Evolutionary conservation across 768 basidiomycete genomes (phyloP), one percentile per base, ranked within the genome.

Genomic region (Suillus subluteus): DNA sequence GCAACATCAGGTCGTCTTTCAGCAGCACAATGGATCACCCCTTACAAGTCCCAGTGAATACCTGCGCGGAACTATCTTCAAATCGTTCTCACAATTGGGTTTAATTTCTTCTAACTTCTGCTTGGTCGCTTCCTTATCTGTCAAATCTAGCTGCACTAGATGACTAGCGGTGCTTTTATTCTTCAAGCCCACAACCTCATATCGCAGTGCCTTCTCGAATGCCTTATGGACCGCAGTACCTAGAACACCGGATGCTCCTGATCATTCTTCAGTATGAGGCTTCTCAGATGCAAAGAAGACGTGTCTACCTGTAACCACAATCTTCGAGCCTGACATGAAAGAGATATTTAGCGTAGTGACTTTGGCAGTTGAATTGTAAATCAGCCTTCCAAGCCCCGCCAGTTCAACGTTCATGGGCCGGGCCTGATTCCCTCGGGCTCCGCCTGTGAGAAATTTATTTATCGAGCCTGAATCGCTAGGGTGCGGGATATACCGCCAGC

Each of bases 11-110:
- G 95, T 54, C 96, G 82, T 67, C 97, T 81, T 79, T 99, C 96
- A 2, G 97, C 97, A 16, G 97, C 97, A 73, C 96, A 98, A 74
- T 99, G 97, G 18, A 99, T 88, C 46, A 98, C 88, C 88, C 91
- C 90, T 91, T 73, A 62, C 65, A 30, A 65, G 43, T 58, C 21
- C 26, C 50, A 61, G 66, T 64, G 40, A 52, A n/a, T 35, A 30
- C 62, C 58, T 44, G 44, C 63, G 59, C 26, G 41, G n/a, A n/a
- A n/a, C 15, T 21, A 40, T n/a, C 40, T 18, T 12, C 23, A 30
- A 40, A 63, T 26, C 48, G 50, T 58, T 82, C 90, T 72, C 77
- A 94, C 94, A 94, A 64, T 90, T 79, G 0, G 94, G 92, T 65
- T 84, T 84, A 75, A 87, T 83, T 26, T 84, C 80, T 0, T 71